Evolutionary conservation across 2,329 filamentous ascomycete genomes (phyloP), one percentile per base, ranked within the genome.

Genomic region (Hortaea werneckii): DNA sequence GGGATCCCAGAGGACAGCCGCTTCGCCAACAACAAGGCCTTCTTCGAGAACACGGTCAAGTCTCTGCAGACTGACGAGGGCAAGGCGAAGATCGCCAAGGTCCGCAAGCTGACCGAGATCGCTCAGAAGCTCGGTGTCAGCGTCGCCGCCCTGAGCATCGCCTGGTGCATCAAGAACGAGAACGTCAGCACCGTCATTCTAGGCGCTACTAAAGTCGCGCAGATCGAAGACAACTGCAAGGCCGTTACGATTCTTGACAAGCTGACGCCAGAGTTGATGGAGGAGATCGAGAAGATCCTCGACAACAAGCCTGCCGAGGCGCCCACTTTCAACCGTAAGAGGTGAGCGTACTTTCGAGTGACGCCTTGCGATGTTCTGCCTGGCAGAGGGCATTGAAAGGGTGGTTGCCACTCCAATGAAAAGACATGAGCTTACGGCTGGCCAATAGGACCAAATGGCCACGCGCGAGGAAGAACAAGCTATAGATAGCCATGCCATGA

Each of bases 1-100:
- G 77, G 77, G 44, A 76, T 80, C 45, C 76, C 77, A 11, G 71
- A 77, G 54, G 77, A 73, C 56, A 80, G 76, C 35, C 76, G 79
- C 32, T 79, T 79, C 54, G 75, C 75, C 45, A 75, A 68, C 53
- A 77, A 78, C 64, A 70, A 74, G 49, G 72, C 72, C 43, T 73
- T 74, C 54, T 81, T 81, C 62, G 73, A 75, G 53, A 68, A 72
- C 55, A 76, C 72, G 12, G 71, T 80, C 49, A 71, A 72, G 54
- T 64, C 64, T 42, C 69, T 77, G 44, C 67, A 74, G 59, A 67
- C 57, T 30, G 67, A 69, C 6, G 72, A 73, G 50, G 72, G 72
- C 43, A 65, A 74, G 58, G 67, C 67, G 32, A 75, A 76, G 62
- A 73, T 78, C 49, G 72, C 76, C 51, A 76, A 78, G 64, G 79